Percentiles rank a stretch among this genome's conserved stretches.
phyloP scores from a whole-genome alignment of 371 early-diverging fungal genomes.

The Rhizomucor miehei region DNA sequence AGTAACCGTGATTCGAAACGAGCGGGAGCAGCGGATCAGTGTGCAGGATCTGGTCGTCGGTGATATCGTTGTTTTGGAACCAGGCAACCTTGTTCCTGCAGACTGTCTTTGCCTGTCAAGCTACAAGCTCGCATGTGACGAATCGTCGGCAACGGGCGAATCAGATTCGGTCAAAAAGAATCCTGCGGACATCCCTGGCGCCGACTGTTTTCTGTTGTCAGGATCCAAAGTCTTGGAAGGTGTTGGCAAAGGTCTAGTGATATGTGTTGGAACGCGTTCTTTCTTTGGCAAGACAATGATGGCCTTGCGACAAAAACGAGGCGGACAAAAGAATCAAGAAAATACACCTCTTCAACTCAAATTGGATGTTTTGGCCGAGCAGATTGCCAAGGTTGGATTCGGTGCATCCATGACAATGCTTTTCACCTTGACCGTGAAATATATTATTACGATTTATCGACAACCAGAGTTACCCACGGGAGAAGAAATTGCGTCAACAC shows the following conservation, averaged over 20 bases:
- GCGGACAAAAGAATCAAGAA: slow-evolving; percentile 59
- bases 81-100: slow-evolving; percentile 89
- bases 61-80: slow-evolving; percentile 86
- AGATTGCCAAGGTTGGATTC: slow-evolving; percentile 91
- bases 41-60: slow-evolving; percentile 86
- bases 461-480: slow-evolving; percentile 50
- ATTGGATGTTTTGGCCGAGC: slow-evolving; percentile 81
- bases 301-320: slow-evolving; percentile 77
- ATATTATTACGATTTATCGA: slow-evolving; percentile 67
- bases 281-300: slow-evolving; percentile 83
- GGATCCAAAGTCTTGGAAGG: slow-evolving; percentile 93
- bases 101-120: slow-evolving; percentile 83
- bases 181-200: slow-evolving; percentile 16
- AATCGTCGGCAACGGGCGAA: slow-evolving; percentile 92
- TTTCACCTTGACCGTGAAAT: slow-evolving; percentile 73
- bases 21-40: slow-evolving; percentile 76
- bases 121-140: slow-evolving; percentile 86
- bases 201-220: slow-evolving; percentile 84
- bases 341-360: slow-evolving; percentile 92
- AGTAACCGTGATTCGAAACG: slow-evolving; percentile 75
- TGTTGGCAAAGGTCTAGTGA: slow-evolving; percentile 77
- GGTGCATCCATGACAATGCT: slow-evolving; percentile 78
- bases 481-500: slow-evolving; percentile 59
- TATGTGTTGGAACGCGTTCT: slow-evolving; percentile 82
- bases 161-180: slow-evolving; percentile 75